phyloP scores from a whole-genome alignment of 495 filamentous ascomycete species.

The Elaphomyces granulatus region DNA sequence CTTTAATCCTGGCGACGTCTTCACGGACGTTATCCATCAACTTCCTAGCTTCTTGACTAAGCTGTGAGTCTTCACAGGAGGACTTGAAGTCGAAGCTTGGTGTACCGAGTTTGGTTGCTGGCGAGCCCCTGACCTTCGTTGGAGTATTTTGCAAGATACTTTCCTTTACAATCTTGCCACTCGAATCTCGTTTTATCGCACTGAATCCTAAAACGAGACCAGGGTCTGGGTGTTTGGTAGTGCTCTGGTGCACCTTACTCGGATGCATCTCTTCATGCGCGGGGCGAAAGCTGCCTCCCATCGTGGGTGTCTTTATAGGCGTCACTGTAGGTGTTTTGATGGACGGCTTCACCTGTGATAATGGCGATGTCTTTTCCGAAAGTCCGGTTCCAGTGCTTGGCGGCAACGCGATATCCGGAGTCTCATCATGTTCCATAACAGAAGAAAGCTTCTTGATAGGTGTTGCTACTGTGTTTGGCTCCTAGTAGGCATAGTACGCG shows the following conservation, averaged over 20 bases:
- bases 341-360: constrained; percentile 7
- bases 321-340: too few relatives aligned
- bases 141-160: constrained; percentile 24
- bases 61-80: constrained; percentile 39
- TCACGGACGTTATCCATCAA: constrained; percentile 66
- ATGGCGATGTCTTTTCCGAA: constrained; percentile 8
- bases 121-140: constrained; percentile 27
- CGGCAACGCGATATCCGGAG: constrained; percentile 2
- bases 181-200: constrained; percentile 37
- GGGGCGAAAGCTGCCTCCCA: constrained; percentile 25
- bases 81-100: constrained; percentile 67
- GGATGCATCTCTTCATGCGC: constrained; percentile 64
- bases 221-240: constrained; percentile 50
- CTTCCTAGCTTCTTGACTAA: constrained; percentile 57
- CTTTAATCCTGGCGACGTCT: constrained; percentile 53
- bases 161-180: constrained; percentile 26
- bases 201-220: constrained; percentile 53
- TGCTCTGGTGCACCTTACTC: constrained; percentile 56
- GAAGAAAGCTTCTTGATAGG: constrained; percentile 14
- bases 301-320: constrained; percentile 38
- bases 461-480: neutral
- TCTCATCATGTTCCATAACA: constrained; percentile 29
- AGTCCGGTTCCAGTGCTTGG: constrained; percentile 1
- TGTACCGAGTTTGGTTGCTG: constrained; percentile 32
- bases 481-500: neutral